phyloP scores from a whole-genome alignment of 345 rosid genomes.

The Bretschneidera sinensis region DNA sequence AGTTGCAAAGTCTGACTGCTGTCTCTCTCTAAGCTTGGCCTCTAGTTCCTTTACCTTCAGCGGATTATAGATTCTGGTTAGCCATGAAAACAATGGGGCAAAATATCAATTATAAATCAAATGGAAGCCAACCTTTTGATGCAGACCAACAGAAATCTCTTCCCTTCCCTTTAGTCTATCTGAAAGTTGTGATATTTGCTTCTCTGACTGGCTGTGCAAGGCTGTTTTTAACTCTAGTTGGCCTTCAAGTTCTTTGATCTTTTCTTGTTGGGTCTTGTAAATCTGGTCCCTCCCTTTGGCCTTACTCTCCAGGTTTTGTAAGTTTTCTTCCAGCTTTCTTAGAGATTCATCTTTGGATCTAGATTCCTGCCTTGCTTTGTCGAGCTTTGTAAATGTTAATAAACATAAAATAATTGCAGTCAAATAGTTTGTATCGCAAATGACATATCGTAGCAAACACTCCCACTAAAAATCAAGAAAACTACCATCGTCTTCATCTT shows the following conservation, averaged over 20 bases:
- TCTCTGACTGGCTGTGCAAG: slow-evolving; percentile 52
- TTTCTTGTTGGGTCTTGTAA: slow-evolving; percentile 60
- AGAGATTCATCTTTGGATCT: slow-evolving; percentile 75
- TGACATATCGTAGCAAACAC: not conserved
- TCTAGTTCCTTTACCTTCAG: slow-evolving; percentile 74
- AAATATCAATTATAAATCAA: not conserved
- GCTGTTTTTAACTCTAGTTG: slow-evolving; percentile 51
- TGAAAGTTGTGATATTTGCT: slow-evolving; percentile 52
- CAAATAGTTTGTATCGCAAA: slow-evolving; percentile 11
- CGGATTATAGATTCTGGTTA: slow-evolving; percentile 20
- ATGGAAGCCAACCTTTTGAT: slow-evolving; percentile 53
- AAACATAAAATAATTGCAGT: slow-evolving; percentile 7
- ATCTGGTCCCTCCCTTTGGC: slow-evolving; percentile 59
- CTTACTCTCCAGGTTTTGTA: slow-evolving; percentile 68
- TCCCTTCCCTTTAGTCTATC: slow-evolving; percentile 70
- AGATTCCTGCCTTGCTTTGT: slow-evolving; percentile 72
- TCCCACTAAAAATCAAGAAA: slow-evolving; percentile 8
- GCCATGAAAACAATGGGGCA: slow-evolving; percentile 1
- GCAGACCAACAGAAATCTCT: slow-evolving; percentile 57
- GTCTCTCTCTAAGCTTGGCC: slow-evolving; percentile 53
- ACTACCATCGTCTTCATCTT: slow-evolving; percentile 72
- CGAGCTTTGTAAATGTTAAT: slow-evolving; percentile 41
- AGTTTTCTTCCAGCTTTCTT: slow-evolving; percentile 71
- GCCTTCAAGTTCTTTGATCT: slow-evolving; percentile 78
- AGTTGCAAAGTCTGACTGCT: slow-evolving; percentile 46